Percentiles rank a stretch among this genome's conserved stretches.
phyloP scores from a whole-genome alignment of 345 rosid species.

The Gossypium rotundifolium region DNA sequence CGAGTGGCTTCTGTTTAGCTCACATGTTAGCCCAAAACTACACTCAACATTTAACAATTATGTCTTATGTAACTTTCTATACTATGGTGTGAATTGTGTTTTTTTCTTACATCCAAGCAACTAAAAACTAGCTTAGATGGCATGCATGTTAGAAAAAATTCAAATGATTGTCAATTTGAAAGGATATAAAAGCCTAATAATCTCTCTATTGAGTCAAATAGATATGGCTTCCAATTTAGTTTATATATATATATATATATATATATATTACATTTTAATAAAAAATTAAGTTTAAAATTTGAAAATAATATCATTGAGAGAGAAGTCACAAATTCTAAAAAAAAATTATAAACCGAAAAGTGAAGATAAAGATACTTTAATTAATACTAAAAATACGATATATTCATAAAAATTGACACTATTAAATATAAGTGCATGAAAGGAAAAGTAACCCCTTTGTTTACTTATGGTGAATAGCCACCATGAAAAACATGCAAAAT shows the following conservation, averaged over 20 bases:
- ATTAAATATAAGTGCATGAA: background rate
- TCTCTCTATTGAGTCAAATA: background rate
- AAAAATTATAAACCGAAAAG: too few species aligned
- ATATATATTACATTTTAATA: too few species aligned
- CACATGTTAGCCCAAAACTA: background rate
- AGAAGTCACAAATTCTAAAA: too few species aligned
- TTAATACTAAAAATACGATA: too few species aligned
- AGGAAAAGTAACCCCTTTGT: background rate
- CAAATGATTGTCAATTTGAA: background rate
- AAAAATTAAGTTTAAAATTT: too few species aligned
- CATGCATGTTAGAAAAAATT: background rate
- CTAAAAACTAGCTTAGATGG: background rate
- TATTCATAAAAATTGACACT: too few species aligned
- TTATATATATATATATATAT: too few species aligned
- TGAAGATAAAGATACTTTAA: too few species aligned
- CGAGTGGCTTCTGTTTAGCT: background rate
- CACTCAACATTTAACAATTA: background rate
- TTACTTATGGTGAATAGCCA: background rate
- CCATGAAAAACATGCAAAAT: background rate
- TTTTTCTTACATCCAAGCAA: too few species aligned
- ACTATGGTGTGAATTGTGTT: too few species aligned
- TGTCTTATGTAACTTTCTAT: background rate
- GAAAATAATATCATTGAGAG: fast-evolving
- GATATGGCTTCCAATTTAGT: background rate
- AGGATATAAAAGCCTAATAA: background rate